Base-by-base conservation (phyloP, 2,329 filamentous ascomycete genomes). In the Sclerotinia minor region DNA sequence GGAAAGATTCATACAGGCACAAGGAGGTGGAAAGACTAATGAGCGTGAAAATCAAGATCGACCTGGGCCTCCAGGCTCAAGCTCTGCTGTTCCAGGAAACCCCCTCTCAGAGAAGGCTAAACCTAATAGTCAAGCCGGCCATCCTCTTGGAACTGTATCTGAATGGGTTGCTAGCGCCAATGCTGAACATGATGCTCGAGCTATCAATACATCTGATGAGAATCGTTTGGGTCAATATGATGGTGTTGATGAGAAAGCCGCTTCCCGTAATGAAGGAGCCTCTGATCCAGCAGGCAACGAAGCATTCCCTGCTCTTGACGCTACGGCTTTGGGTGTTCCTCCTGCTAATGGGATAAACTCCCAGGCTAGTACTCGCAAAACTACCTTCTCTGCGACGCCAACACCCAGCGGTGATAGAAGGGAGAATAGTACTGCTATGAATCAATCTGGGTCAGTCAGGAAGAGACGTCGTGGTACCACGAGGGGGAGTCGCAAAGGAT, bases 381-480 rank as follows among this genome's bases (percentile, higher is more conserved):
- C 86, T 3, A 88, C 85, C 0, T 87, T 89, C 73, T 85, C 84
- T 21, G 64, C 84, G 3, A 67, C 72, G 13, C 65, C 70, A 26
- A 64, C 71, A 60, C 55, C 70, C 41, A 72, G 71, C 1, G 72
- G 72, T 1, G 72, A 71, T 54, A 65, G 60, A 49, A 26, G 61
- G 21, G 69, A 64, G 35, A 69, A 71, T n/a, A 64, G 29, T 44
- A 57, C 52, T 17, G 52, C 58, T 29, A 67, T 70, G 35, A 69
- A 71, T 47, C 65, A 24, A 60, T 64, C 71, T n/a, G 75, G 83
- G 5, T 87, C 86, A 29, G 81, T 86, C 67, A 88, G 83, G 75
- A 84, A 86, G 59, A 84, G 90, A 55, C 85, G 89, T 58, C 85
- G 92, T 44, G 88, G 86, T 1, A 90, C 87, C 38, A 94, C 91